These are phyloP conservation scores for Debaryomyces psychrophilus DNA, from an alignment of 1,139 yeast genomes.

Conservation along the genomic window DNA sequence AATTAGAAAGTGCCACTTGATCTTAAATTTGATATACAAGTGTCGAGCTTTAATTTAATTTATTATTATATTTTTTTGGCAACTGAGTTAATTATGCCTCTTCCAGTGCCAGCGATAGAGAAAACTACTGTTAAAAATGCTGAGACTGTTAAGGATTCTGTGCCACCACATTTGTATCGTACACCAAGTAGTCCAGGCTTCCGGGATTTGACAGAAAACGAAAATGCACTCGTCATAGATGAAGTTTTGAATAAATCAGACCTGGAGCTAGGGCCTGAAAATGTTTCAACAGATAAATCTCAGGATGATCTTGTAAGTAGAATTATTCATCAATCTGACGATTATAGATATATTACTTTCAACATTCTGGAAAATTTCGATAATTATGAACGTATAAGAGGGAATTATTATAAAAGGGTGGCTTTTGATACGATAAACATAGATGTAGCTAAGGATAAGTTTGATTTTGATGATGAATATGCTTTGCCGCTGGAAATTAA, in stretches of 20 bases:
- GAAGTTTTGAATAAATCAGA: conserved; percentile 1
- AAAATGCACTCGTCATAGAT: background rate
- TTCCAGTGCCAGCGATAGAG: background rate
- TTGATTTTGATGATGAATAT: conserved; percentile 16
- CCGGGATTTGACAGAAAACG: background rate
- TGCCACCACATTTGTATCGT: background rate
- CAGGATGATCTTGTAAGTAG: conserved; percentile 27
- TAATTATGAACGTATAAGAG: conserved; percentile 15
- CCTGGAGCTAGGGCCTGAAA: background rate
- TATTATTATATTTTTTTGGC: background rate
- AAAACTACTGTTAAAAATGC: background rate
- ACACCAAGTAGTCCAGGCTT: conserved; percentile 2
- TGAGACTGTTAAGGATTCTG: background rate
- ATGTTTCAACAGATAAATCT: conserved; percentile 1
- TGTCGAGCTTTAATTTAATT: background rate
- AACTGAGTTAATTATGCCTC: background rate
- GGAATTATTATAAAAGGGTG: conserved; percentile 23
- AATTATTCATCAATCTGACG: conserved; percentile 23
- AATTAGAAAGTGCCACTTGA: background rate
- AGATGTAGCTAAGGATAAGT: conserved; percentile 20
- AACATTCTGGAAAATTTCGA: conserved; percentile 18
- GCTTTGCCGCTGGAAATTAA: background rate
- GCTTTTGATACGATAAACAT: conserved; percentile 29
- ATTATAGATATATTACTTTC: conserved; percentile 27
- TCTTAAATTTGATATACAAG: background rate